Evolutionary conservation across 345 rosid species (phyloP).

Genomic region (Punica granatum): DNA sequence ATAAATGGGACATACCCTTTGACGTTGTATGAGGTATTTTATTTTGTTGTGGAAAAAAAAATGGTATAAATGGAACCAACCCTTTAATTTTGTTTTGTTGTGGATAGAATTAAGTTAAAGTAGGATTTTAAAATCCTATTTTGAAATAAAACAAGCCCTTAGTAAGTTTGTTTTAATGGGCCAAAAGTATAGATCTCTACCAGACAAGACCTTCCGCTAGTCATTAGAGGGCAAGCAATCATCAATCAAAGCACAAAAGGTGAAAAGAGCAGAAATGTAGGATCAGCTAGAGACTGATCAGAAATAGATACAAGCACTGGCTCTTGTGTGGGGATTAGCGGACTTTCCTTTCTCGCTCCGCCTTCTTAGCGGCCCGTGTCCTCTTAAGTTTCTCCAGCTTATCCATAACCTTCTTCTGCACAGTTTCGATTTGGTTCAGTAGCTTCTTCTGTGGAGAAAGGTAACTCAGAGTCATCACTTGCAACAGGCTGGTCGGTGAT

Average conservation of each 20-base stretch:
- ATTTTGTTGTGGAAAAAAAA: too few relatives aligned
- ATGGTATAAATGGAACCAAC: too few relatives aligned
- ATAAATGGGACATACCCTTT: too few relatives aligned
- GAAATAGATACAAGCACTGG: not conserved
- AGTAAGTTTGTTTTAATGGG: conserved; percentile 13
- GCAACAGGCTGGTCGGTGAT: too few relatives aligned
- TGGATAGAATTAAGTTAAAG: too few relatives aligned
- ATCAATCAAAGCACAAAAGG: not conserved
- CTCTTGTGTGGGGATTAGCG: conserved; percentile 15
- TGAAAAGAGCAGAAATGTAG: not conserved
- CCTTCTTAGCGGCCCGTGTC: conserved; percentile 62
- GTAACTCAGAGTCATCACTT: too few relatives aligned
- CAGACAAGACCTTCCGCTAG: conserved; percentile 1
- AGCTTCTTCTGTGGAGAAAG: conserved; percentile 91
- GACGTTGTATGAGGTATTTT: too few relatives aligned
- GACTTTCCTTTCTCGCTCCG: conserved; percentile 53
- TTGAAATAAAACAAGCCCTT: too few relatives aligned
- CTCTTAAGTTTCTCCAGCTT: conserved; percentile 56
- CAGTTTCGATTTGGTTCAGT: conserved; percentile 67
- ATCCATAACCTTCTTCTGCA: conserved; percentile 65
- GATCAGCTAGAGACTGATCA: not conserved
- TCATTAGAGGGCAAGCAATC: conserved; percentile 2
- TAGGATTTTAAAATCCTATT: too few relatives aligned
- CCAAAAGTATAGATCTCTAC: conserved; percentile 6
- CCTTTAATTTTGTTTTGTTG: too few relatives aligned